These are phyloP conservation scores for Aspergillus niger DNA, from an alignment of 2,329 filamentous ascomycete genomes.

Conservation along the genomic window DNA sequence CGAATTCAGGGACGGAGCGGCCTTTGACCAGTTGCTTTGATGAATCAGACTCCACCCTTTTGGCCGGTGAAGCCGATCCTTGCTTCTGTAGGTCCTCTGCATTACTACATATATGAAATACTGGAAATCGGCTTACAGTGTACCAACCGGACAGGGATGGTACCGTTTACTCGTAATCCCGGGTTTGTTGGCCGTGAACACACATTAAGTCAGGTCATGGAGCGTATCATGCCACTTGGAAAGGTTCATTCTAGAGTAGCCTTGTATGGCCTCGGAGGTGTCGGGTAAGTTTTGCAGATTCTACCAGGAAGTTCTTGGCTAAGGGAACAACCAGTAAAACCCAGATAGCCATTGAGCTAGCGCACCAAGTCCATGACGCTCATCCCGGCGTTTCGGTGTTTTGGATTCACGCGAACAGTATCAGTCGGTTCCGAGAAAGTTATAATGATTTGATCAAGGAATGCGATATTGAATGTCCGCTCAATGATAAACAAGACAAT, in stretches of 20 bases:
- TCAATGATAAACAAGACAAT: neutral
- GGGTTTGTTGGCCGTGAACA: constrained; percentile 14
- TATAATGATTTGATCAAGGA: constrained; percentile 10
- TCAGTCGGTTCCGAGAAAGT: constrained; percentile 15
- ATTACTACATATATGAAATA: neutral
- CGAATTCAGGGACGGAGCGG: constrained; percentile 6
- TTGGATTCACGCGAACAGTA: constrained; percentile 17
- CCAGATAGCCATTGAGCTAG: constrained; percentile 18
- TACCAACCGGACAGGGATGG: constrained; percentile 8
- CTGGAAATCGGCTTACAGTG: neutral
- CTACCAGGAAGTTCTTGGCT: neutral
- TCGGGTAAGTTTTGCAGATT: constrained; percentile 6
- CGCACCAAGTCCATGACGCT: constrained; percentile 6
- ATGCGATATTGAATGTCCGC: neutral
- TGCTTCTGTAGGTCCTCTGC: neutral
- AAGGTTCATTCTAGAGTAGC: constrained; percentile 9
- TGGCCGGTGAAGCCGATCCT: neutral
- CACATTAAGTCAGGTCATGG: neutral
- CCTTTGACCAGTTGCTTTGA: neutral
- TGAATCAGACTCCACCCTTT: neutral
- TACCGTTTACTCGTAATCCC: constrained; percentile 15
- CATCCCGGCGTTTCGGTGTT: constrained; percentile 10
- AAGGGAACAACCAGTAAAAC: constrained; percentile 12
- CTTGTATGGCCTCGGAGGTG: constrained; percentile 18
- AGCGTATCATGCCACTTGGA: constrained; percentile 7